Conservation (phyloP, 192 early-diverging fungal genomes). For the Rhizophlyctis rosea region DNA sequence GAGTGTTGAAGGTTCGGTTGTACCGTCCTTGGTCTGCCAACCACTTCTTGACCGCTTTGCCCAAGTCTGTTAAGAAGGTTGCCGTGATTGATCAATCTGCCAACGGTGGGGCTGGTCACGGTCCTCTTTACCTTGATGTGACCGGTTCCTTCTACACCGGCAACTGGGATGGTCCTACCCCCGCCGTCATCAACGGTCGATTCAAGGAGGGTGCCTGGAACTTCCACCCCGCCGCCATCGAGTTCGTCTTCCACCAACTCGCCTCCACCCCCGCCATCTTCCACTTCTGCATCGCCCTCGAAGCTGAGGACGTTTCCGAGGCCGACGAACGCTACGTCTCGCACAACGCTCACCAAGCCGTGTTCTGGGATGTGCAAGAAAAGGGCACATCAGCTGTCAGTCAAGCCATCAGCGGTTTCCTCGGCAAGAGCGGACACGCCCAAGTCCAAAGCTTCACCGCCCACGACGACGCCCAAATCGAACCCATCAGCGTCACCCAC, state of each 20-base stretch:
- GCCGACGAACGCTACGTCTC: slow-evolving; percentile 27
- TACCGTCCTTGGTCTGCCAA: slow-evolving; percentile 81
- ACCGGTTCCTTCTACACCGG: slow-evolving; percentile 60
- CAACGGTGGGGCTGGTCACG: slow-evolving; percentile 46
- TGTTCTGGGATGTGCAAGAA: slow-evolving; percentile 60
- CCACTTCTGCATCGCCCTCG: slow-evolving; percentile 29
- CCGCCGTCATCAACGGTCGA: slow-evolving; percentile 31
- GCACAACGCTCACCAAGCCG: slow-evolving; percentile 35
- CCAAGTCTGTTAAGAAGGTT: slow-evolving; percentile 63
- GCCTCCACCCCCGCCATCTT: slow-evolving; percentile 13
- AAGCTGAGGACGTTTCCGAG: slow-evolving; percentile 7
- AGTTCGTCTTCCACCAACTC: slow-evolving; percentile 37
- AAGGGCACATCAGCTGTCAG: slow-evolving; percentile 50
- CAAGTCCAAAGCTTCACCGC: slow-evolving; percentile 42
- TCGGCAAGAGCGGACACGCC: slow-evolving; percentile 32
- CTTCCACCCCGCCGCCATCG: slow-evolving; percentile 34
- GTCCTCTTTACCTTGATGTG: slow-evolving; percentile 72
- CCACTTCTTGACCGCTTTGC: slow-evolving; percentile 68
- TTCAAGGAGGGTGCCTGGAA: slow-evolving; percentile 25
- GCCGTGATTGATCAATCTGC: slow-evolving; percentile 70
- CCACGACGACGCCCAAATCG: slow-evolving; percentile 55
- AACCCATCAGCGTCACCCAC: slow-evolving; percentile 56
- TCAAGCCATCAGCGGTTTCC: slow-evolving; percentile 47
- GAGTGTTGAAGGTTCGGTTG: slow-evolving; percentile 73
- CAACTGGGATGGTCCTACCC: slow-evolving; percentile 42